Evolutionary conservation across 306 rosid species (phyloP), one percentile per base, ranked within the genome.

Genomic region (Glycine soja): DNA sequence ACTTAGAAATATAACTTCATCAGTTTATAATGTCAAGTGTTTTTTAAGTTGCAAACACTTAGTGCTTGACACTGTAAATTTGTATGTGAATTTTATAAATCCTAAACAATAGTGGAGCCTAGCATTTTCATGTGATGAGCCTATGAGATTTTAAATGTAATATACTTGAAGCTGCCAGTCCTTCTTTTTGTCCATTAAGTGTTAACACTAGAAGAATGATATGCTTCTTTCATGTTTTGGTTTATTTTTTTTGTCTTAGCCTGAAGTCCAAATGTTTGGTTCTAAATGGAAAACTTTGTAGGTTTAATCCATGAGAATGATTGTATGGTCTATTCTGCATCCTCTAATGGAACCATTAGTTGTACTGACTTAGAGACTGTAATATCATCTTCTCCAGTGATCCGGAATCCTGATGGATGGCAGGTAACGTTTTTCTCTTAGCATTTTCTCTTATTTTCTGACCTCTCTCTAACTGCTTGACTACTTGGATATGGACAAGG

Each of bases 371-470:
- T 92, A 80, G 98, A 92, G 88, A 95, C 97, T 18, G 98, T 97
- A 63, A 86, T 95, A 80, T 86, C 98, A 46, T 85, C 76, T 43
- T 77, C 92, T 46, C 82, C 75, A 38, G 81, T 95, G 92, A 86
- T 92, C 83, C 86, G 90, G 72, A 95, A 92, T 70, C 98, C 97
- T 54, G 91, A 18, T 15, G 98, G 98, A 63, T 95, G 97, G 98
- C 98, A 81, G 97, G 98, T 94, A 68, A 61, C 40, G 8, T 14
- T 15, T 80, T 61, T 68, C 16, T 54, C 34, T 30, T 48, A 19
- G 46, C 9, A 65, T 47, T 53, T 73, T 16, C 10, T 43, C 77
- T 36, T 61, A 18, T 71, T 76, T 56, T 58, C 13, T 68, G 59
- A 53, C 47, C 40, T 59, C n/a, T 24, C 53, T 77, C 62, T 45